These are phyloP conservation scores for Hymenoscyphus fructigenus DNA, from an alignment of 2,329 filamentous ascomycete genomes.

Conservation along the genomic window DNA sequence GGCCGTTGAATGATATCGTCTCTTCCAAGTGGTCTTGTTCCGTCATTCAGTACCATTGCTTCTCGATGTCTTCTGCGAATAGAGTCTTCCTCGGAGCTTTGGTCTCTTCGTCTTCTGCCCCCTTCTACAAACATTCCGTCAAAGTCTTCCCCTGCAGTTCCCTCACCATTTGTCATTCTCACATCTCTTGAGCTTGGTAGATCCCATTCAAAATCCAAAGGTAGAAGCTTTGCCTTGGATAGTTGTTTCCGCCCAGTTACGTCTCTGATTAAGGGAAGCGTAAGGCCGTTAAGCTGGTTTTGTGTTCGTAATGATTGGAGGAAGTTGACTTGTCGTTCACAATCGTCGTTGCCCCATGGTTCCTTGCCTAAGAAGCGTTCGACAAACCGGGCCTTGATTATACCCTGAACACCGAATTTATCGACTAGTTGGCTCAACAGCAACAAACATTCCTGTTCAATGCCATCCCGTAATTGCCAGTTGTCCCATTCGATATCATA, in stretches of 20 bases:
- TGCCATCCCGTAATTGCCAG: conserved; percentile 60
- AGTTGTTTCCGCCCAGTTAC: conserved; percentile 29
- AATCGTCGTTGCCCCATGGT: conserved; percentile 60
- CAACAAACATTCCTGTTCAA: conserved; percentile 60
- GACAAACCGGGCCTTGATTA: conserved; percentile 65
- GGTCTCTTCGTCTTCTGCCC: conserved; percentile 45
- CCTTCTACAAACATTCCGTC: conserved; percentile 36
- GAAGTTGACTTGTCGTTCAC: conserved; percentile 56
- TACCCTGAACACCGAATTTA: conserved; percentile 49
- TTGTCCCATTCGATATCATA: conserved; percentile 62
- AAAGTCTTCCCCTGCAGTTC: conserved; percentile 44
- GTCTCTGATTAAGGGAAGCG: conserved; percentile 40
- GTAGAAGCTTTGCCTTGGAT: conserved; percentile 32
- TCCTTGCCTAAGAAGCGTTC: conserved; percentile 74
- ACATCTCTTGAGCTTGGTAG: conserved; percentile 47
- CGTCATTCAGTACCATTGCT: conserved; percentile 88
- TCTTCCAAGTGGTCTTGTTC: conserved; percentile 69
- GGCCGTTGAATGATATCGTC: conserved; percentile 72
- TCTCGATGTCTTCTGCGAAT: conserved; percentile 76
- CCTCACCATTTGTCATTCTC: conserved; percentile 49
- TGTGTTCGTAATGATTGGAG: conserved; percentile 30
- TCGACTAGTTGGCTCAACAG: conserved; percentile 58
- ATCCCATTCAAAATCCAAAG: conserved; percentile 34
- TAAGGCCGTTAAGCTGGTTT: conserved; percentile 45
- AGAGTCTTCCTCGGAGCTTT: conserved; percentile 66